Base-by-base conservation (phyloP, 352 stramenopile species). In the Phytophthora chlamydospora region DNA sequence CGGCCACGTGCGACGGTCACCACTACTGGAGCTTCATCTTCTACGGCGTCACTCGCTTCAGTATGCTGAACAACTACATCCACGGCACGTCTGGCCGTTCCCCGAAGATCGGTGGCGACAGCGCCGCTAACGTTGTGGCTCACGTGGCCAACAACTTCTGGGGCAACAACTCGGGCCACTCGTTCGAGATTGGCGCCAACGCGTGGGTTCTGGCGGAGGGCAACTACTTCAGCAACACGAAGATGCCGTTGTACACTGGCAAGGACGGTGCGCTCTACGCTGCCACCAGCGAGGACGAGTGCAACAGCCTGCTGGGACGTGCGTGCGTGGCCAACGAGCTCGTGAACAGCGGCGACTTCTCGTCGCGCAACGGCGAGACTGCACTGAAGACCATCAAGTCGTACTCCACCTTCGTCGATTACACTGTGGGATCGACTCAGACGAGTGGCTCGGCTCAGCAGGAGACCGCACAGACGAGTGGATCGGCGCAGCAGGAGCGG, bases 11-110 rank as follows among this genome's bases (percentile, higher is more conserved):
- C 35, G 72, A 85, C 33, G 71, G 71, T 21, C 72, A 66, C 56
- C 75, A 85, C 57, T 85, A 85, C 66, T 85, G 75, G 75, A 67
- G 48, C 0, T 75, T 79, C 52, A 67, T 82, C 45, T 70, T 80
- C 39, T 73, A 80, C 53, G 73, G 73, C 19, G 45, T 54, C n/a
- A 79, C 71, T 6, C 33, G 40, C 10, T 51, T 85, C 33, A 83
- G 62, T 16, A 66, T 73, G 49, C 36, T 75, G 6, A 67, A 71
- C 60, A 75, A 75, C 51, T 75, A 75, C 61, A 62, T 75, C 35
- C 66, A 75, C 66, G 36, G 49, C 5, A 75, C 66, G n/a, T 74
- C 66, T 2, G 66, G 66, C 11, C 66, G 66, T 21, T 75, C 66
- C 2, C 66, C 66, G 4, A 75, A 75, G 61, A 55, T 71, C 13